Evolutionary conservation across 208 protist species (phyloP).

Genomic region (Strigomonas culicis): DNA sequence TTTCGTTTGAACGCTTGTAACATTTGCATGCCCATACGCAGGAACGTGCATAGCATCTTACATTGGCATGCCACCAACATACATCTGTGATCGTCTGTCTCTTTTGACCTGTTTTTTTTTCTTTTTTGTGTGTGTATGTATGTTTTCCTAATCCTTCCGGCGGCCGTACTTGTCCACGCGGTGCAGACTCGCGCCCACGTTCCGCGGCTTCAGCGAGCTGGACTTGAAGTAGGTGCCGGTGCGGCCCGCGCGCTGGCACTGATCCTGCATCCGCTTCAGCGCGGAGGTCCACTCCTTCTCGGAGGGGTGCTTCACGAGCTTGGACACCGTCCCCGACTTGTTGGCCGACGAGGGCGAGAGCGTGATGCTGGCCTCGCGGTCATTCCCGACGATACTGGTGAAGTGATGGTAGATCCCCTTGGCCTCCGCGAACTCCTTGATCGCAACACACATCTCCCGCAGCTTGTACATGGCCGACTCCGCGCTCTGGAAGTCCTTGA

Average conservation of each 20-base stretch:
- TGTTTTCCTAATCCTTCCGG: conserved; percentile 54
- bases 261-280: conserved; percentile 62
- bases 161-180: conserved; percentile 88
- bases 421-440: conserved; percentile 57
- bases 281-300: conserved; percentile 81
- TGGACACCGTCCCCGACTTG: conserved; percentile 53
- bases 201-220: conserved; percentile 59
- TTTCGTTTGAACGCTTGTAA: too few species aligned
- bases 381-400: conserved; percentile 73
- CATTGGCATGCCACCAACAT: neutral
- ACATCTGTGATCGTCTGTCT: neutral
- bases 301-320: conserved; percentile 53
- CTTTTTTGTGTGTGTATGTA: conserved; percentile 2
- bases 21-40: conserved; percentile 8
- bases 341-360: conserved; percentile 46
- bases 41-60: neutral
- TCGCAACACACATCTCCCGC: conserved; percentile 79
- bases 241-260: conserved; percentile 63
- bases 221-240: conserved; percentile 73
- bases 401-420: conserved; percentile 72
- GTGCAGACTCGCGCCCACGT: conserved; percentile 60
- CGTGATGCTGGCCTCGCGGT: conserved; percentile 65
- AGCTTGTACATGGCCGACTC: conserved; percentile 71
- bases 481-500: conserved; percentile 75
- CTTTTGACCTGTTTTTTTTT: conserved; percentile 16